Base-by-base conservation (phyloP, 495 filamentous ascomycete genomes). In the Penicillium taxi region DNA sequence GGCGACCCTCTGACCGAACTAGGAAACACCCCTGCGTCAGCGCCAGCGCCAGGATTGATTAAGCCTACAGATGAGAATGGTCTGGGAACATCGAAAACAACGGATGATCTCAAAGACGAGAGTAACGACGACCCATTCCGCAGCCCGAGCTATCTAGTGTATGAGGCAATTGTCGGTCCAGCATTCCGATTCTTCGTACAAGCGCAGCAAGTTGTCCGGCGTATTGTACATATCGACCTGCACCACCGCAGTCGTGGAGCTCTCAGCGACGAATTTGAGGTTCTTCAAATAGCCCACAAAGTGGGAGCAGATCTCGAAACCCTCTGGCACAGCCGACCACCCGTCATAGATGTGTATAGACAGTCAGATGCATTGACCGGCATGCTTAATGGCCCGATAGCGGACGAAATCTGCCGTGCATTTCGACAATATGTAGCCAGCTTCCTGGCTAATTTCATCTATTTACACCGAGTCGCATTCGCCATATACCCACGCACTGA, bases 401-500 rank as follows among this genome's bases (percentile, higher is more conserved):
- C 62, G 0, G 24, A 32, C 4, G 48, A 55, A 34, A 41, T 60
- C 30, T 62, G 58, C 25, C 54, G 58, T 20, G 56, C 52, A 4
- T 66, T 66, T 41, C 47, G 59, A 8, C 53, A 60, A 26, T 64
- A 66, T 24, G 41, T 66, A 4, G 58, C 59, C 36, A 65, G 59
- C 20, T 67, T 67, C 38, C 49, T 67, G 5, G 55, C 63, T 5
- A 59, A 56, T n/a, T 67, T 64, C 23, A 57, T 63, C 5, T 61
- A 67, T 37, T 48, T 67, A 12, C 59, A 64, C 41, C 59, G 62
- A 3, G 62, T 66, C 8, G 62, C 62, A 9, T 66, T 66, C 37
- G 59, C 56, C 8, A 66, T 66, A 18, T 66, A 66, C 30, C 62
- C 59, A 4, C 59, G 62, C 3, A 66, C 62, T 12, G 62, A 64